Percentiles rank a stretch among this genome's conserved stretches.
Conservation (phyloP, 2,329 filamentous ascomycete genomes). For the Fusarium xylarioides region DNA sequence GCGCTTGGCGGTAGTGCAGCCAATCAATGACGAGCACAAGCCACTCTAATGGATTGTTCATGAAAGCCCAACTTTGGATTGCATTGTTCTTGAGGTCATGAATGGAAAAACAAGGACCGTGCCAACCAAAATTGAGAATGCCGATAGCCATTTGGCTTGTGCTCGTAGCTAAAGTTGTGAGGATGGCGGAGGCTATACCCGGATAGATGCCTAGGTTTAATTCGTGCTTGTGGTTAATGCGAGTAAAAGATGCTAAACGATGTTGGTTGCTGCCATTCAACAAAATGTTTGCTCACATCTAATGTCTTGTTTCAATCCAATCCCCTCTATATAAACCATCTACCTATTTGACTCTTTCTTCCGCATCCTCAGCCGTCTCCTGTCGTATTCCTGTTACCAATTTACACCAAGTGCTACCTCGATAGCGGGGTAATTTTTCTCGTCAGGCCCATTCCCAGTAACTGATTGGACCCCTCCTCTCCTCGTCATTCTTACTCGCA, state of each 20-base stretch:
- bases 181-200: not conserved
- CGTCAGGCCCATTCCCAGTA: conserved; percentile 26
- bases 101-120: conserved; percentile 16
- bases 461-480: conserved; percentile 41
- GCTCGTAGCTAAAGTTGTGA: not conserved
- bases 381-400: not conserved
- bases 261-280: not conserved
- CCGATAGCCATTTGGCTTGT: conserved; percentile 1
- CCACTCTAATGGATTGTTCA: conserved; percentile 14
- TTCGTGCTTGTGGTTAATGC: not conserved
- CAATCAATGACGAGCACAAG: conserved; percentile 31
- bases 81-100: conserved; percentile 35
- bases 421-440: conserved; percentile 43
- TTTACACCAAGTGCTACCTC: conserved; percentile 20
- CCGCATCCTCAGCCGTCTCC: not conserved
- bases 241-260: not conserved
- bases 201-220: not conserved
- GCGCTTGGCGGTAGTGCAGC: conserved; percentile 32
- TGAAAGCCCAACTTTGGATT: not conserved
- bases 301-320: not conserved
- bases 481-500: conserved; percentile 35
- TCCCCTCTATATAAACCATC: not conserved
- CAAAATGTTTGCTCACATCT: not conserved
- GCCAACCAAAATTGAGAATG: conserved; percentile 14
- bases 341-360: not conserved